A percentile compares a stretch with the other conserved stretches of the same genome.
Evolutionary conservation across 2,329 filamentous ascomycete species (phyloP).

Genomic region (Clonostachys solani): DNA sequence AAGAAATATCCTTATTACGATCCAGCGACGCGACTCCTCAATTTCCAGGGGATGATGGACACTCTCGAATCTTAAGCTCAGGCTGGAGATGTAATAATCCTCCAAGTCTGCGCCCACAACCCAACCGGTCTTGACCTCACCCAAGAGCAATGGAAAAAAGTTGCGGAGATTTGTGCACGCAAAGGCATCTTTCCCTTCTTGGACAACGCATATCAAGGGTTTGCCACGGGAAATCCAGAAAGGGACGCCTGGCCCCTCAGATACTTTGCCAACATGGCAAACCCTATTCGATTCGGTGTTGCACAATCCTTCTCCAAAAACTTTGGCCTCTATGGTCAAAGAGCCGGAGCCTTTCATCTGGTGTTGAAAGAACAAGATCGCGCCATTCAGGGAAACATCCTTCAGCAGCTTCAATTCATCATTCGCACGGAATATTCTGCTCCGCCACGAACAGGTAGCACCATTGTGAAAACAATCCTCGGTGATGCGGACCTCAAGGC

Average conservation of each 20-base stretch:
- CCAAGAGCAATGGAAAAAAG: constrained; percentile 85
- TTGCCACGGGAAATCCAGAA: constrained; percentile 88
- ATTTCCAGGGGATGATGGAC: constrained; percentile 89
- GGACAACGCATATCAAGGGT: constrained; percentile 99
- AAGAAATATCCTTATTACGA: constrained; percentile 99
- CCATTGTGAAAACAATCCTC: constrained; percentile 88
- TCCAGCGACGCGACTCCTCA: constrained; percentile 96
- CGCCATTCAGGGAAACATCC: constrained; percentile 91
- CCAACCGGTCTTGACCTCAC: constrained; percentile 95
- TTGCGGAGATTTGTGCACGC: constrained; percentile 81
- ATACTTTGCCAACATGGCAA: constrained; percentile 89
- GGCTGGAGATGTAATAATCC: constrained; percentile 83
- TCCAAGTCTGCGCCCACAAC: constrained; percentile 98
- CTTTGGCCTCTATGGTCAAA: constrained; percentile 99
- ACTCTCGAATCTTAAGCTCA: constrained; percentile 87
- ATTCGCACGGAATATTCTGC: constrained; percentile 97
- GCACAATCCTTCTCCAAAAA: constrained; percentile 98
- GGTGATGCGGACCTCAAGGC: constrained; percentile 80
- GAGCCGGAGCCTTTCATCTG: constrained; percentile 93
- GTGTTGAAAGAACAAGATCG: constrained; percentile 77
- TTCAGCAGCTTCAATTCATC: constrained; percentile 97
- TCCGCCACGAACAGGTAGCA: constrained; percentile 93
- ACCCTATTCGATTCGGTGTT: constrained; percentile 80
- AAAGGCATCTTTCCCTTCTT: constrained; percentile 93
- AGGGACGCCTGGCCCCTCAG: constrained; percentile 90